A percentile compares a stretch with the other conserved stretches of the same genome.
Conservation (phyloP, 1,284 basidiomycete genomes). For the Irpex sp. region DNA sequence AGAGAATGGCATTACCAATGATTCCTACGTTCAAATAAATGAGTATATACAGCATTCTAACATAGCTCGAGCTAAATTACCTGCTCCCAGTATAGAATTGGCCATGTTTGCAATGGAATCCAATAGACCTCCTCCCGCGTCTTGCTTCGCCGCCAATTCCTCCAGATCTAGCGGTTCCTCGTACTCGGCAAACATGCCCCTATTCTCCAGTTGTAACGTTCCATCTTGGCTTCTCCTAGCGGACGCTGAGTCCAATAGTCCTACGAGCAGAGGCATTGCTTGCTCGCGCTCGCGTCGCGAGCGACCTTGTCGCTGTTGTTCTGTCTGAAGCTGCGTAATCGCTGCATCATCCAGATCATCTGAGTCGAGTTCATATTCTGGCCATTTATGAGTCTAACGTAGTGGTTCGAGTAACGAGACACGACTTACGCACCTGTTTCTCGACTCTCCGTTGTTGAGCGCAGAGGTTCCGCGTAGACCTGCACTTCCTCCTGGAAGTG, state of each 20-base stretch:
- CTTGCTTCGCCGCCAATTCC: slow-evolving; percentile 60
- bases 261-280: slow-evolving; percentile 72
- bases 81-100: slow-evolving; percentile 95
- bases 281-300: slow-evolving; percentile 43
- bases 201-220: slow-evolving; percentile 42
- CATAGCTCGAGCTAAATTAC: slow-evolving; percentile 36
- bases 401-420: background rate
- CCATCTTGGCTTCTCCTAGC: slow-evolving; percentile 53
- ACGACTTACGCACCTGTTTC: slow-evolving; percentile 62
- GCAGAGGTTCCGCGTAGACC: slow-evolving; percentile 60
- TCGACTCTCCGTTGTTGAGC: slow-evolving; percentile 68
- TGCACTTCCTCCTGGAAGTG: slow-evolving; percentile 66
- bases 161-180: slow-evolving; percentile 54
- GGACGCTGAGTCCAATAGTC: slow-evolving; percentile 61
- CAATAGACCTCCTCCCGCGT: slow-evolving; percentile 74
- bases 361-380: slow-evolving; percentile 75
- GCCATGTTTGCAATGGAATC: slow-evolving; percentile 93
- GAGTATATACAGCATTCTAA: slow-evolving; percentile 1
- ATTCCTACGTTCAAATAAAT: slow-evolving; percentile 51
- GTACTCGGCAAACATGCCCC: slow-evolving; percentile 28
- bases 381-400: slow-evolving; percentile 9
- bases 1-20: slow-evolving; percentile 55
- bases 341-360: slow-evolving; percentile 69
- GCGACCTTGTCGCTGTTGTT: slow-evolving; percentile 27
- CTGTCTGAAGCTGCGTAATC: slow-evolving; percentile 34